These are phyloP conservation scores for Aegilops sharonensis DNA, from an alignment of 176 grass and related monocot species.

Conservation along the genomic window DNA sequence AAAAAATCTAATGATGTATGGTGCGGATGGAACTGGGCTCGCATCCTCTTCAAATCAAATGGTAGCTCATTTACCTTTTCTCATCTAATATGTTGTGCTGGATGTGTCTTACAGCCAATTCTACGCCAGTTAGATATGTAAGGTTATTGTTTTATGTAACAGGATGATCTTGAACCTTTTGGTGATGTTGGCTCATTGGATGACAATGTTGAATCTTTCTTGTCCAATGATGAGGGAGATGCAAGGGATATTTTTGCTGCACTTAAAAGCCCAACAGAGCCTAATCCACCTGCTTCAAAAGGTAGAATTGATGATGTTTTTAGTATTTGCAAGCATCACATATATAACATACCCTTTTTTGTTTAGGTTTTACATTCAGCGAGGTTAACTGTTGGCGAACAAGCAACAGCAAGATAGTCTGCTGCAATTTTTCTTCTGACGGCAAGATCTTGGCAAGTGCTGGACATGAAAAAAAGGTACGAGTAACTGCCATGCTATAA, in stretches of 20 bases:
- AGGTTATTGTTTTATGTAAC: slow-evolving; percentile 18
- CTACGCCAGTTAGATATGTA: slow-evolving; percentile 20
- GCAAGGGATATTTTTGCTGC: slow-evolving; percentile 89
- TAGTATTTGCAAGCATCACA: neutral
- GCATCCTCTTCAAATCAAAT: slow-evolving; percentile 99
- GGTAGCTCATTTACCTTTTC: slow-evolving; percentile 51
- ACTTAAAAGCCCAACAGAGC: slow-evolving; percentile 64
- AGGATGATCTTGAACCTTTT: slow-evolving; percentile 98
- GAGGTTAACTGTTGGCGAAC: slow-evolving; percentile 77
- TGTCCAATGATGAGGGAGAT: slow-evolving; percentile 91
- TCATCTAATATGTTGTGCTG: slow-evolving; percentile 8
- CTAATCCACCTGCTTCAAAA: slow-evolving; percentile 64
- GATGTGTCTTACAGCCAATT: slow-evolving; percentile 21
- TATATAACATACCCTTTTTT: slow-evolving; percentile 3
- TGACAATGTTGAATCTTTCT: slow-evolving; percentile 97
- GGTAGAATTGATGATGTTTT: slow-evolving; percentile 40
- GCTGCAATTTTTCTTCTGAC: slow-evolving; percentile 95
- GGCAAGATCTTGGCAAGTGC: slow-evolving; percentile 94
- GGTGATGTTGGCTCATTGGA: slow-evolving; percentile 89
- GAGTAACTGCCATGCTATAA: slow-evolving; percentile 8
- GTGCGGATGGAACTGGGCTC: slow-evolving; percentile 78
- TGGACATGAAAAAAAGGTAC: slow-evolving; percentile 97
- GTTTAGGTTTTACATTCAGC: slow-evolving; percentile 86
- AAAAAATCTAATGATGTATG: slow-evolving; percentile 92
- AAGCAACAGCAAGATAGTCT: slow-evolving; percentile 92